Base-by-base conservation (phyloP, 441 rosid species). In the Melastoma candidum region DNA sequence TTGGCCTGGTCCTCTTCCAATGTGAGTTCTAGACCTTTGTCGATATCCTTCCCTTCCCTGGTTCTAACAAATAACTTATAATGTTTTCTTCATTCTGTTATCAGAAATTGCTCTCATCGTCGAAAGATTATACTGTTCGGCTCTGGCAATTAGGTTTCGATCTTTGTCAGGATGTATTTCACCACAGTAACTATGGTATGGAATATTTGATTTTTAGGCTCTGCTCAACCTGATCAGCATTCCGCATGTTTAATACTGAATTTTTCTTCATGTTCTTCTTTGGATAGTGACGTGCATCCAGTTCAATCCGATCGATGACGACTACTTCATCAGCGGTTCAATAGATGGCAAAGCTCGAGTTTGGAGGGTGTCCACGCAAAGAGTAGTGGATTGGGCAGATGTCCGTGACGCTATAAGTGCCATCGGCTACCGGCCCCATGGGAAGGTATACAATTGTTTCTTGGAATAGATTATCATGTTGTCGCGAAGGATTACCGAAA, bases 321-420 rank as follows among this genome's bases (percentile, higher is more conserved):
- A 81, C 64, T 63, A 75, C 76, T 92, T 92, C 78, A 56, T 85
- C 65, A 88, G 92, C 53, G 96, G 98, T 47, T 92, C 89, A 1
- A 78, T 88, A n/a, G 98, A 92, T 67, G 97, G 97, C 44, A 92
- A 85, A 73, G 96, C 80, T 57, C 78, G 98, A 64, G 75, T 87
- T 41, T 92, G 98, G 98, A 88, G 89, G 11, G 68, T 82, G 2
- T 62, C 65, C 5, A 80, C 83, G 66, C 57, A 70, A 53, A 71
- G 80, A 66, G 96, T 92, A 49, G 78, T 87, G 22, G 77, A 80
- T 61, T 90, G 98, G 98, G 76, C 73, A 1, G 85, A 87, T 17
- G 74, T 66, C 3, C 71, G 68, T 54, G 87, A 92, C 65, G 77
- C 71, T 47, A 73, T 81, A 72, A 77, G 96, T 4, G 84, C 96